These are phyloP conservation scores for Dendrobium huoshanense DNA, from an alignment of 106 monocot species.

Conservation along the genomic window DNA sequence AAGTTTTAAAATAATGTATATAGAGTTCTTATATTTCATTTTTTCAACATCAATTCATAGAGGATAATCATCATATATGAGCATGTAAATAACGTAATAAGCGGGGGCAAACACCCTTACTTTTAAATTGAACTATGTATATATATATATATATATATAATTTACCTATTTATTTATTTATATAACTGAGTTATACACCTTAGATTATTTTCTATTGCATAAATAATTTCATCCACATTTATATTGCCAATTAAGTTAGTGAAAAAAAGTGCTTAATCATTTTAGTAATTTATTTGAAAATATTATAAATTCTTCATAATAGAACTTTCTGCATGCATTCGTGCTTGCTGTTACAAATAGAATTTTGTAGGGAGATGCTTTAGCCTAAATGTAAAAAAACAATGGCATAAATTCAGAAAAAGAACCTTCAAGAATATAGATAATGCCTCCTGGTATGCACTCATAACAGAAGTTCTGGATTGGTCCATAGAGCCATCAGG, in stretches of 20 bases:
- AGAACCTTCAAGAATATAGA: slow-evolving; percentile 70
- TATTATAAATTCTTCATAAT: neutral
- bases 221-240: neutral
- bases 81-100: too few relatives aligned
- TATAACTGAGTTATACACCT: neutral
- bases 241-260: neutral
- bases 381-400: slow-evolving; percentile 1
- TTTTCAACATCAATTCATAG: too few relatives aligned
- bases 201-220: neutral
- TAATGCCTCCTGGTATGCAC: slow-evolving; percentile 36
- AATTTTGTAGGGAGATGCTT: neutral
- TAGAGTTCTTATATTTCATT: too few relatives aligned
- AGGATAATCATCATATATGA: too few relatives aligned
- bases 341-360: neutral
- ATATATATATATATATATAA: too few relatives aligned
- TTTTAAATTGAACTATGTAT: too few relatives aligned
- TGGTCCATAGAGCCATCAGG: slow-evolving; percentile 26
- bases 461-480: slow-evolving; percentile 20
- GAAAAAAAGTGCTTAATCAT: neutral
- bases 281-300: neutral
- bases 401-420: neutral
- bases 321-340: neutral
- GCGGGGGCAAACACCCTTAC: too few relatives aligned
- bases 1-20: too few relatives aligned
- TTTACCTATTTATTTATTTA: neutral